Percentiles rank a stretch among this genome's conserved stretches.
phyloP scores from a whole-genome alignment of 768 basidiomycete genomes.

The Lentinula guzmanii region DNA sequence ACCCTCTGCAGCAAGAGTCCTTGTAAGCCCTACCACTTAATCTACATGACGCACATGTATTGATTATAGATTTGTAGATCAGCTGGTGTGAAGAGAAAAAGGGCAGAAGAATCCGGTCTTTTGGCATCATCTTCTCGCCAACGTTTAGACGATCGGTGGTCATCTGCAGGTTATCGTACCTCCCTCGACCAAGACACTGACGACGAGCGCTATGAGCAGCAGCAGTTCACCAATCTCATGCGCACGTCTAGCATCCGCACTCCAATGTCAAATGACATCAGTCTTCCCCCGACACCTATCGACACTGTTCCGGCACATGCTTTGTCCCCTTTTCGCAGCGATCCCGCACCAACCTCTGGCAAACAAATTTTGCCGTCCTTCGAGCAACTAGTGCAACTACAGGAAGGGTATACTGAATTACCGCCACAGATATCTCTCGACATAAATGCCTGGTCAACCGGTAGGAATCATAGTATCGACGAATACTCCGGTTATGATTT shows the following conservation, averaged over 20 bases:
- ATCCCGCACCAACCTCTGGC: neutral
- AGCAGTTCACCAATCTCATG: neutral
- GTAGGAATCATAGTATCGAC: conserved; percentile 3
- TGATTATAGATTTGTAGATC: neutral
- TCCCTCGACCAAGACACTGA: neutral
- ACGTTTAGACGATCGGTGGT: conserved; percentile 6
- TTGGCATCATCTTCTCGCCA: conserved; percentile 3
- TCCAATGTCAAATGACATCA: conserved; percentile 2
- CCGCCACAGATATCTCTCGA: conserved; percentile 7
- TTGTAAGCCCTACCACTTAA: neutral
- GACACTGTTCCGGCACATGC: neutral
- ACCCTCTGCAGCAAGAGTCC: neutral
- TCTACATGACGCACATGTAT: neutral
- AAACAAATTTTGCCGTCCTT: neutral
- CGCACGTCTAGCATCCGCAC: conserved; percentile 8
- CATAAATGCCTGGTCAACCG: neutral
- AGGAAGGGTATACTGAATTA: neutral
- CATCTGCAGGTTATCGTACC: neutral
- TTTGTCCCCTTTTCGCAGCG: neutral
- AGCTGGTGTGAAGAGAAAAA: conserved; percentile 6
- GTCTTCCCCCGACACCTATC: neutral
- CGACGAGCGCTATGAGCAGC: neutral
- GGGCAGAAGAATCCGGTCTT: neutral
- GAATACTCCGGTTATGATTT: conserved; percentile 9
- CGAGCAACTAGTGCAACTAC: neutral